Percentiles rank a stretch among this genome's conserved stretches.
Conservation (phyloP, 306 rosid genomes). For the Pachyrhizus erosus region DNA sequence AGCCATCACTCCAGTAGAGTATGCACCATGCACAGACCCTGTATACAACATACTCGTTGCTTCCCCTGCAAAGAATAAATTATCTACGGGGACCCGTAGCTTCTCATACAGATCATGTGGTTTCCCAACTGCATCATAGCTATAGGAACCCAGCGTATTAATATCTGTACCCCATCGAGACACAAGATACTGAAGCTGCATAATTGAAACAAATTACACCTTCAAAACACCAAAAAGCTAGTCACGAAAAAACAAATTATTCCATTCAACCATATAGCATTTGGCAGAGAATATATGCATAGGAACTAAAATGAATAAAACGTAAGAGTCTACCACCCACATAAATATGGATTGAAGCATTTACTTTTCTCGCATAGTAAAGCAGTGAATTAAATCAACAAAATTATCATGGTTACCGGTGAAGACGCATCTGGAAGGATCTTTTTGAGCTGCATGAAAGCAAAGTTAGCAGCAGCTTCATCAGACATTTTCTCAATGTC, state of each 20-base stretch:
- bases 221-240: neutral
- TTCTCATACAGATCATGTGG: slow-evolving; percentile 91
- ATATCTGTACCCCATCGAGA: slow-evolving; percentile 94
- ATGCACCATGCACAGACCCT: slow-evolving; percentile 98
- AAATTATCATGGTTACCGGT: slow-evolving; percentile 62
- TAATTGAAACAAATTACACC: slow-evolving; percentile 22
- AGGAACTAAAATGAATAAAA: slow-evolving; percentile 1
- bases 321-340: neutral
- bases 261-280: neutral
- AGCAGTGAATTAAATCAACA: neutral
- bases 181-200: slow-evolving; percentile 91
- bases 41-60: slow-evolving; percentile 83
- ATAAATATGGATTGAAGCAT: slow-evolving; percentile 18
- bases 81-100: slow-evolving; percentile 92
- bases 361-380: neutral
- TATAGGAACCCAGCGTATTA: slow-evolving; percentile 87
- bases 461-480: slow-evolving; percentile 94
- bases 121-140: slow-evolving; percentile 88
- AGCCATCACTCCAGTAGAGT: slow-evolving; percentile 88
- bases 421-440: slow-evolving; percentile 94
- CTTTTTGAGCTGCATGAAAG: slow-evolving; percentile 78
- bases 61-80: slow-evolving; percentile 97
- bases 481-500: slow-evolving; percentile 99
- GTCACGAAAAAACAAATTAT: neutral
- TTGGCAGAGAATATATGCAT: neutral